Percentiles rank a stretch among this genome's conserved stretches.
Conservation (phyloP, 352 stramenopile species). For the Globisporangium radiosum region DNA sequence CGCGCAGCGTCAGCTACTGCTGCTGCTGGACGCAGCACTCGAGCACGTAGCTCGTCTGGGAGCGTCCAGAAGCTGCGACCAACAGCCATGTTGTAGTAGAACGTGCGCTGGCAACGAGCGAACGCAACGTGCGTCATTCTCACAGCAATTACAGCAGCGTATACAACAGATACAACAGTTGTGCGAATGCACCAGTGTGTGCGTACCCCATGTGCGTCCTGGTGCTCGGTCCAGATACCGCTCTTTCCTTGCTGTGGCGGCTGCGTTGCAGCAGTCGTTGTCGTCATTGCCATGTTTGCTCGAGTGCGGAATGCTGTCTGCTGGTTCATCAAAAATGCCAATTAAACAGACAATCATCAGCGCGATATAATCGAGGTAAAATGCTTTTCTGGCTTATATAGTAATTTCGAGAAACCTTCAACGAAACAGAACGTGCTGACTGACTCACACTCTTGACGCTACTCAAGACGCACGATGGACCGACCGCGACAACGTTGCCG, state of each 20-base stretch:
- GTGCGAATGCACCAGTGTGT: no score
- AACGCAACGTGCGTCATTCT: no score
- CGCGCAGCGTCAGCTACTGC: constrained; percentile 18
- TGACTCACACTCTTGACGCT: no score
- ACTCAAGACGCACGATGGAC: not conserved
- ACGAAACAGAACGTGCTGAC: no score
- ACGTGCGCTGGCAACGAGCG: constrained; percentile 35
- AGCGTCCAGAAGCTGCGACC: constrained; percentile 75
- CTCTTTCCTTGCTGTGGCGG: constrained; percentile 10
- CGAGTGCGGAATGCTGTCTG: no score
- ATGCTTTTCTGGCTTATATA: no score
- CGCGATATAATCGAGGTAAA: no score
- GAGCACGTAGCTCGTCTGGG: constrained; percentile 34
- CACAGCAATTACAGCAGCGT: not conserved
- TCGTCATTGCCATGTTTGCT: constrained; percentile 11
- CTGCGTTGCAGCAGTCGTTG: constrained; percentile 9
- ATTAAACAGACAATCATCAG: no score
- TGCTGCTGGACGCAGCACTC: constrained; percentile 30
- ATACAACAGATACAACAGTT: not conserved
- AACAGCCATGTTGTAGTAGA: constrained; percentile 76
- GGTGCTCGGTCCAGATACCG: constrained; percentile 73
- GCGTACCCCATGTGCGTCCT: constrained; percentile 49
- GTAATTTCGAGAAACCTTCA: no score
- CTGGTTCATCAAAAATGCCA: no score
- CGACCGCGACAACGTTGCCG: not conserved